Conservation (phyloP, 2,329 filamentous ascomycete genomes). For the Fusarium hostae region DNA sequence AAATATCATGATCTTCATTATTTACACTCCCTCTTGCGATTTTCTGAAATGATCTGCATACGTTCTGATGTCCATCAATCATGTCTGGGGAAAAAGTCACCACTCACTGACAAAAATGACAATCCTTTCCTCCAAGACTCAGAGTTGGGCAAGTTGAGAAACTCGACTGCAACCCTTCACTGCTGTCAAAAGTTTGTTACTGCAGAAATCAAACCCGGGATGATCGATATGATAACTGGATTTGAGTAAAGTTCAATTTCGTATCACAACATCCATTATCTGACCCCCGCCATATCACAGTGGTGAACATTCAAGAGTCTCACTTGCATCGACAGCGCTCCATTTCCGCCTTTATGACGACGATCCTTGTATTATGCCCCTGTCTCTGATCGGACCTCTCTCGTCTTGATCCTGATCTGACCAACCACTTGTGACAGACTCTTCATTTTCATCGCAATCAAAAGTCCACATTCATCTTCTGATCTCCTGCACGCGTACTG, state of each 20-base stretch:
- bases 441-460: slow-evolving; percentile 9
- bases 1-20: slow-evolving; percentile 31
- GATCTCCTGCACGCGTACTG: slow-evolving; percentile 20
- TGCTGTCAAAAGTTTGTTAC: neutral
- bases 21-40: slow-evolving; percentile 20
- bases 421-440: slow-evolving; percentile 23
- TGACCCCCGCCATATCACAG: neutral
- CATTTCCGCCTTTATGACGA: slow-evolving; percentile 28
- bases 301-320: slow-evolving; percentile 12
- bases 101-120: neutral
- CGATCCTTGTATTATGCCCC: slow-evolving; percentile 31
- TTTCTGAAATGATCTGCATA: slow-evolving; percentile 15
- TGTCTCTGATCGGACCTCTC: slow-evolving; percentile 35
- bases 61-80: slow-evolving; percentile 7
- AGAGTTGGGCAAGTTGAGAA: neutral
- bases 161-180: neutral
- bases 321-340: slow-evolving; percentile 32
- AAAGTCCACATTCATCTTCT: slow-evolving; percentile 14
- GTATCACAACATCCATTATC: neutral
- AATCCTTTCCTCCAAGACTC: neutral
- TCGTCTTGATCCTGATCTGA: slow-evolving; percentile 1
- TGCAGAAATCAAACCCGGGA: neutral
- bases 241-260: neutral
- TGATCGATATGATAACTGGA: neutral
- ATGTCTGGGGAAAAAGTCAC: slow-evolving; percentile 6